Evolutionary conservation across 768 basidiomycete species (phyloP), one percentile per base, ranked within the genome.

Genomic region (Cyclocybe cylindracea): DNA sequence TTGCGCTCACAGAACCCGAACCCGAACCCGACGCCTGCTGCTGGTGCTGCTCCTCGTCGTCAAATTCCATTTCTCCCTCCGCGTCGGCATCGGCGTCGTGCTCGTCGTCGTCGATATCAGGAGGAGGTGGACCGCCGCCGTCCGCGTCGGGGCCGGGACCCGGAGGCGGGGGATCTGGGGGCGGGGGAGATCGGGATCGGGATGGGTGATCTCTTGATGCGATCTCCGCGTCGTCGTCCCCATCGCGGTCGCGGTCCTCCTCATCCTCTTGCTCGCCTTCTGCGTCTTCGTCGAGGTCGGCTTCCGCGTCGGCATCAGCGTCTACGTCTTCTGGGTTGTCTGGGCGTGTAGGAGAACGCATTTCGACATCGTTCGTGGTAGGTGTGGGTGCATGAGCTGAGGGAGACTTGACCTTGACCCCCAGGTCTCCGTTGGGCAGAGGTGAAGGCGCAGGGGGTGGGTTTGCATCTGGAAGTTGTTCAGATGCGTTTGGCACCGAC

Each of bases 11-110:
- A 40, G 39, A 14, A 13, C 8, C 11, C 6, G 44, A 24, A 41
- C 10, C 44, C 41, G 44, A 14, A 14, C 10, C 43, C 29, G 50
- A 18, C 37, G n/a, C 38, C 11, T 35, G 31, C 11, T 36, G 34
- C 50, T 45, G 36, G 24, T 24, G 24, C 24, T 58, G 60, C 6
- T 63, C 66, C 33, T 53, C 55, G 43, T 68, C 66, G 16, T 67
- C 66, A 36, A 59, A 50, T n/a, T 71, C 68, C 60, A 68, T 63
- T 39, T 71, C 70, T 8, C 70, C 70, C 54, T 71, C 70, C 11
- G 70, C 68, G 51, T 70, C 66, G 35, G 59, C 66, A 51, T 63
- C 63, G 38, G 59, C 55, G 42, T 54, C 61, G 38, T 57, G 54
- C 7, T 52, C 58, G 42, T 51, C 51, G 38, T 60, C 50, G n/a